A percentile compares a stretch with the other conserved stretches of the same genome.
phyloP scores from a whole-genome alignment of 1,139 yeast species.

The Lodderomyces margitis region DNA sequence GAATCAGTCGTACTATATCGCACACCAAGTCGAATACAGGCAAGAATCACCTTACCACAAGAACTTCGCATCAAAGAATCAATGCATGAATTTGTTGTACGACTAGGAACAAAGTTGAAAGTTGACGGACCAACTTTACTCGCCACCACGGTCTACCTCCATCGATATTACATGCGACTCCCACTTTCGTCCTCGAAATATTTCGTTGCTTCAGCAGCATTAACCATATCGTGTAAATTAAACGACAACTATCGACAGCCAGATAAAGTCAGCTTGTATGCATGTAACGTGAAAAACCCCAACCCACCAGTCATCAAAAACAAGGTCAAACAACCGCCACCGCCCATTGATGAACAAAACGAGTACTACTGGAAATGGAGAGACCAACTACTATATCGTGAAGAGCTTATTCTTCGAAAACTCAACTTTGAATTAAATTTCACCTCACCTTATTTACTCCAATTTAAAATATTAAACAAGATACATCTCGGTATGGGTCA shows the following conservation, averaged over 20 bases:
- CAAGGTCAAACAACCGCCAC: constrained; percentile 2
- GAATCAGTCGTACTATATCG: constrained; percentile 30
- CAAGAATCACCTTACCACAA: constrained; percentile 23
- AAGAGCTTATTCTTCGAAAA: constrained; percentile 40
- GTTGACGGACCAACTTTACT: constrained; percentile 45
- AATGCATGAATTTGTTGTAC: constrained; percentile 40
- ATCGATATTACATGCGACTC: constrained; percentile 42
- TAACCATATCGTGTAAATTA: constrained; percentile 43
- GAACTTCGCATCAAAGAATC: constrained; percentile 40
- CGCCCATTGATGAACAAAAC: constrained; percentile 38
- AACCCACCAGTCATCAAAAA: constrained; percentile 18
- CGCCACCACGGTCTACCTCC: constrained; percentile 42
- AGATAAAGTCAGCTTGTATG: constrained; percentile 42
- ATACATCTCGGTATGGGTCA: constrained; percentile 6
- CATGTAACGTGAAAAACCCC: constrained; percentile 33
- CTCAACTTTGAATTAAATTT: constrained; percentile 42
- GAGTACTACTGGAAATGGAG: constrained; percentile 48
- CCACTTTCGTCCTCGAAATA: constrained; percentile 47
- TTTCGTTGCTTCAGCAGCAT: constrained; percentile 46
- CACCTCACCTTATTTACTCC: constrained; percentile 38
- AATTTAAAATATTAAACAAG: constrained; percentile 23
- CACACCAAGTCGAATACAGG: constrained; percentile 30
- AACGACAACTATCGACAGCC: constrained; percentile 45
- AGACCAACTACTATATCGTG: constrained; percentile 45
- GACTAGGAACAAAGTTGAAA: constrained; percentile 37